Percentiles rank a stretch among this genome's conserved stretches.
Conservation (phyloP, 2,329 filamentous ascomycete species). For the Chaetomiaceae sp. region DNA sequence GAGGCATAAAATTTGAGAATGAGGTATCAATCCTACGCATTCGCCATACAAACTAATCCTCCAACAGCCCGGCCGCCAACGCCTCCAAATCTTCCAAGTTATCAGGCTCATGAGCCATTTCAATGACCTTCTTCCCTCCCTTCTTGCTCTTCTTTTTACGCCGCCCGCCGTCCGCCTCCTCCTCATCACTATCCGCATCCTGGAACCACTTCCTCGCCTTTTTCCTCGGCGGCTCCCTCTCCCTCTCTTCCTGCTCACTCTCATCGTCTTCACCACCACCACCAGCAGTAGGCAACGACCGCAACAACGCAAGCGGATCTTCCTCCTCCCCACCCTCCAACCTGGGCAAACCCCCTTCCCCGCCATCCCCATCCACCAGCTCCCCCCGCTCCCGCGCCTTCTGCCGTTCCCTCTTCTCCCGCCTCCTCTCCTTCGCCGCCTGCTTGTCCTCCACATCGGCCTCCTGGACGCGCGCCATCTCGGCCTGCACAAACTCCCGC, state of each 20-base stretch:
- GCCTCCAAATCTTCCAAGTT: slow-evolving; percentile 75
- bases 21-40: neutral
- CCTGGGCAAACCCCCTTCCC: slow-evolving; percentile 15
- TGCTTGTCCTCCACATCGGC: slow-evolving; percentile 81
- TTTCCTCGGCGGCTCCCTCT: slow-evolving; percentile 45
- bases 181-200: slow-evolving; percentile 39
- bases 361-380: slow-evolving; percentile 23
- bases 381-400: slow-evolving; percentile 56
- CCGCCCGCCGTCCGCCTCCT: slow-evolving; percentile 30
- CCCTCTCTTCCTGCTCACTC: slow-evolving; percentile 35
- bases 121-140: slow-evolving; percentile 51
- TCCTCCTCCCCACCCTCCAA: slow-evolving; percentile 42
- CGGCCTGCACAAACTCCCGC: slow-evolving; percentile 68
- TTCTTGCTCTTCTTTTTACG: slow-evolving; percentile 37
- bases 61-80: slow-evolving; percentile 66
- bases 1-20: no score
- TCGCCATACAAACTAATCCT: slow-evolving; percentile 29
- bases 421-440: slow-evolving; percentile 68
- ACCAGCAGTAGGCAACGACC: slow-evolving; percentile 49
- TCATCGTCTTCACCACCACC: slow-evolving; percentile 13
- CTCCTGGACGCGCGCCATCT: slow-evolving; percentile 62
- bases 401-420: slow-evolving; percentile 67
- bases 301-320: slow-evolving; percentile 52
- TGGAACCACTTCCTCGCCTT: slow-evolving; percentile 60
- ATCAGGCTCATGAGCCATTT: slow-evolving; percentile 63